Percentiles rank a stretch among this genome's conserved stretches.
Conservation (phyloP, 1,139 yeast genomes). For the Lodderomyces metapsilosis region DNA sequence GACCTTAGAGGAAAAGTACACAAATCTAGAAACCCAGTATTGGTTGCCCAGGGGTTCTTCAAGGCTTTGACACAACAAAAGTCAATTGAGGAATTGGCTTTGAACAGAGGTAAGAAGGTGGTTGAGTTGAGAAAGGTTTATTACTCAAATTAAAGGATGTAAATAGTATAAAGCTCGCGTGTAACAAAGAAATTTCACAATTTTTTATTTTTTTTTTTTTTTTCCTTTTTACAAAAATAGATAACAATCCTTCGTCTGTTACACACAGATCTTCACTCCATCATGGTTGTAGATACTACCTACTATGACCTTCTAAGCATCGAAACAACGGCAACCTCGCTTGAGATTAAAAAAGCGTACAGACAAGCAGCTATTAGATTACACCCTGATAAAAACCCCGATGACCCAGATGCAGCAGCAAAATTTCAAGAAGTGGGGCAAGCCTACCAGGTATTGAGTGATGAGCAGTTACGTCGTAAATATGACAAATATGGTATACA, state of each 20-base stretch:
- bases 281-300: conserved; percentile 89
- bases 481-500: conserved; percentile 88
- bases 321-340: conserved; percentile 66
- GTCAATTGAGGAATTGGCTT: conserved; percentile 83
- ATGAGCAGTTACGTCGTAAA: conserved; percentile 65
- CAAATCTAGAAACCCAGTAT: conserved; percentile 92
- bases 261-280: background rate
- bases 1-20: conserved; percentile 90
- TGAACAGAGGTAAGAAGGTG: conserved; percentile 91
- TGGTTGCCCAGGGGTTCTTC: conserved; percentile 86
- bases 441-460: conserved; percentile 83
- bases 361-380: conserved; percentile 82
- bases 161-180: conserved; percentile 2
- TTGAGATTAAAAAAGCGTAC: conserved; percentile 90
- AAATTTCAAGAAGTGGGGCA: conserved; percentile 71
- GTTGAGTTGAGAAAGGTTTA: conserved; percentile 91
- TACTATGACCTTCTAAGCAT: conserved; percentile 82
- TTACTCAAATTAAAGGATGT: conserved; percentile 43
- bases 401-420: conserved; percentile 74
- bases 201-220: background rate
- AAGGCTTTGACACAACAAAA: conserved; percentile 84
- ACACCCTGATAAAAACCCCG: conserved; percentile 96
- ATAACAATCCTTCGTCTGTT: too few species aligned
- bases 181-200: background rate
- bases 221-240: background rate